Evolutionary conservation across 2,329 filamentous ascomycete species (phyloP).

Genomic region (Gliomastix tumulicola): DNA sequence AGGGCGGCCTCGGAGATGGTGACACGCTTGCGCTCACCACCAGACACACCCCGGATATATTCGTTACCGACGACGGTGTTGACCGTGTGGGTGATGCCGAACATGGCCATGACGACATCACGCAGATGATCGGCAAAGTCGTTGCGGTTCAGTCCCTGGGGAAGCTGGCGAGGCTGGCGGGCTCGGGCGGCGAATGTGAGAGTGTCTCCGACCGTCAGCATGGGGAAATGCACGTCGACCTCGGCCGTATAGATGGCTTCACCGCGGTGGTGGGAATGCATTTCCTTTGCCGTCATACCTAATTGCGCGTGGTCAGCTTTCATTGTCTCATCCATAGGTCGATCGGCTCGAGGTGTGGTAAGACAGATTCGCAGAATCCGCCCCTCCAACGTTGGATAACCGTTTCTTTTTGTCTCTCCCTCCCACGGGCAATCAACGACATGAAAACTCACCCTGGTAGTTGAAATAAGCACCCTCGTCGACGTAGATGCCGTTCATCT

Average conservation of each 20-base stretch:
- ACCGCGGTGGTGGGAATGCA: slow-evolving; percentile 72
- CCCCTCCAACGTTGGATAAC: too few relatives aligned
- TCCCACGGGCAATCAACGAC: neutral
- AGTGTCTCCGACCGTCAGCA: slow-evolving; percentile 71
- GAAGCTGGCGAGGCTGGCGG: slow-evolving; percentile 55
- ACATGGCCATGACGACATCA: slow-evolving; percentile 70
- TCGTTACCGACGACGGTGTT: slow-evolving; percentile 71
- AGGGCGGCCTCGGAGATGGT: slow-evolving; percentile 55
- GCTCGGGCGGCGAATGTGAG: slow-evolving; percentile 70
- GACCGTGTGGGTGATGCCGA: slow-evolving; percentile 65
- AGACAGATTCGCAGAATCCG: too few relatives aligned
- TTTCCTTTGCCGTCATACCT: slow-evolving; percentile 63
- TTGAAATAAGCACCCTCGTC: slow-evolving; percentile 69
- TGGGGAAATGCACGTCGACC: slow-evolving; percentile 75
- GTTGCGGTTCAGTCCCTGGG: slow-evolving; percentile 46
- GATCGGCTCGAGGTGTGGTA: too few relatives aligned
- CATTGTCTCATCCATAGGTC: too few relatives aligned
- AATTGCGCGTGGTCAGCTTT: slow-evolving; percentile 1
- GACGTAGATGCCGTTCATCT: slow-evolving; percentile 72
- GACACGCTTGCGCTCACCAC: slow-evolving; percentile 65
- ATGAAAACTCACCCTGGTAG: slow-evolving; percentile 56
- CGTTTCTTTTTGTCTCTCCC: too few relatives aligned
- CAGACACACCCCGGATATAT: slow-evolving; percentile 66
- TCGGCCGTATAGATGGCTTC: slow-evolving; percentile 86
- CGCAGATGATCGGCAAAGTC: slow-evolving; percentile 56